phyloP scores from a whole-genome alignment of 768 basidiomycete genomes.

The Trametes meyenii region DNA sequence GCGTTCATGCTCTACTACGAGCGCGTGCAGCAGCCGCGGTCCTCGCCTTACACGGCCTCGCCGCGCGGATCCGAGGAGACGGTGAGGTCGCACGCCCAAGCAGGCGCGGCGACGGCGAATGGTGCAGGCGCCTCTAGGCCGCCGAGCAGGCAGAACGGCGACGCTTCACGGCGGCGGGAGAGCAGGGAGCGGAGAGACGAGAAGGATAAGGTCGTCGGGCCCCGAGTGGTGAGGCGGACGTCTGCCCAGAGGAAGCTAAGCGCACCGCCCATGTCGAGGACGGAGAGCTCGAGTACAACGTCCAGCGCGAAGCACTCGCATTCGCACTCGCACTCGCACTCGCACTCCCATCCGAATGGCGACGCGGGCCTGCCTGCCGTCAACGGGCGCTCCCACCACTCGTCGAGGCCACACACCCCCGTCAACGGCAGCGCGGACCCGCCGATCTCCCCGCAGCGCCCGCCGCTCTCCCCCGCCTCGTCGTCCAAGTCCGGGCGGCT shows the following conservation, averaged over 20 bases:
- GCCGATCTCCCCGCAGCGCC: conserved; percentile 8
- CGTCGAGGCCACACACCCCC: conserved; percentile 4
- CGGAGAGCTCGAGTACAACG: conserved; percentile 19
- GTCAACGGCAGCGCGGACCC: conserved; percentile 5
- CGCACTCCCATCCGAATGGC: background rate
- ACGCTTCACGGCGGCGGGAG: conserved; percentile 49
- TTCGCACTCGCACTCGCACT: background rate
- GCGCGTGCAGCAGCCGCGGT: conserved; percentile 44
- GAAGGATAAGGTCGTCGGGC: conserved; percentile 19
- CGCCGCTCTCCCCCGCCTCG: conserved; percentile 18
- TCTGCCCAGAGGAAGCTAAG: conserved; percentile 20
- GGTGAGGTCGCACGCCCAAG: conserved; percentile 45
- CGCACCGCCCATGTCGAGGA: conserved; percentile 13
- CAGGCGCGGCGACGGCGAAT: background rate
- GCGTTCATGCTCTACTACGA: conserved; percentile 97
- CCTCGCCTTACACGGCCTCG: conserved; percentile 26
- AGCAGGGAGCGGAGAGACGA: conserved; percentile 18
- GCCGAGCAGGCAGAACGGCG: conserved; percentile 34
- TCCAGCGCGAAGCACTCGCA: conserved; percentile 1
- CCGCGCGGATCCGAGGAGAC: conserved; percentile 67
- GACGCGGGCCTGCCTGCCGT: background rate
- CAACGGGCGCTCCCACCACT: conserved; percentile 1
- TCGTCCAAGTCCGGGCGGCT: conserved; percentile 19
- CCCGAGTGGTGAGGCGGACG: conserved; percentile 29
- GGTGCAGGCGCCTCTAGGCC: background rate